Conservation (phyloP, 2,329 filamentous ascomycete genomes). For the Trichoderma hamatum region DNA sequence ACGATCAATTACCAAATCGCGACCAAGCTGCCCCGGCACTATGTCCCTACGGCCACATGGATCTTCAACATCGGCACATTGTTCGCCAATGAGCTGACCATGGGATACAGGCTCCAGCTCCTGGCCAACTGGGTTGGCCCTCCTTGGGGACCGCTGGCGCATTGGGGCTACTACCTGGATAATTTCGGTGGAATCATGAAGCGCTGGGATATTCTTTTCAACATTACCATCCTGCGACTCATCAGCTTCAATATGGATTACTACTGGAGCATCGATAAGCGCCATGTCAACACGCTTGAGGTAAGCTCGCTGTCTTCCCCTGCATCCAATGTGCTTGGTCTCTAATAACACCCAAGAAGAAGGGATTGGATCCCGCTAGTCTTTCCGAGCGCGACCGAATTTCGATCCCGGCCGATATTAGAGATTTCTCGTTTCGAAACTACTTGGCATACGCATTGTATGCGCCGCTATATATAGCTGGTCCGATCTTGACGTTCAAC, state of each 20-base stretch:
- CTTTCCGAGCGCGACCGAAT: conserved; percentile 90
- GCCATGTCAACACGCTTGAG: conserved; percentile 71
- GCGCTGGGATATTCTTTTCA: conserved; percentile 97
- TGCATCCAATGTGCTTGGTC: neutral
- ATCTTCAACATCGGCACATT: conserved; percentile 82
- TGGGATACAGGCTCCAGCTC: conserved; percentile 72
- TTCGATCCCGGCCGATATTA: conserved; percentile 68
- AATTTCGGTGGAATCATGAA: conserved; percentile 79
- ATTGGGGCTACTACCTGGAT: conserved; percentile 75
- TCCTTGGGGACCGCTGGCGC: conserved; percentile 50
- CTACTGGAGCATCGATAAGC: conserved; percentile 80
- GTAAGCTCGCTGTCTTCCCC: conserved; percentile 55
- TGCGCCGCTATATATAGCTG: conserved; percentile 87
- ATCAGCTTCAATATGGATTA: conserved; percentile 98
- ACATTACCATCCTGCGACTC: conserved; percentile 86
- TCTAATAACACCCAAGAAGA: conserved; percentile 76
- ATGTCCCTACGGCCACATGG: conserved; percentile 81
- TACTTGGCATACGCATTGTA: conserved; percentile 91
- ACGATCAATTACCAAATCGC: conserved; percentile 80
- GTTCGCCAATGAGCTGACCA: conserved; percentile 84
- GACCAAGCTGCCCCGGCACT: conserved; percentile 68
- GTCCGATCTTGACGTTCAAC: conserved; percentile 96
- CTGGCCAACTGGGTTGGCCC: conserved; percentile 59
- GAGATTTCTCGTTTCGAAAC: conserved; percentile 79
- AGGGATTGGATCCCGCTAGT: conserved; percentile 84